Base-by-base conservation (phyloP, 169 alveolate species). In the Plasmodium inui region DNA sequence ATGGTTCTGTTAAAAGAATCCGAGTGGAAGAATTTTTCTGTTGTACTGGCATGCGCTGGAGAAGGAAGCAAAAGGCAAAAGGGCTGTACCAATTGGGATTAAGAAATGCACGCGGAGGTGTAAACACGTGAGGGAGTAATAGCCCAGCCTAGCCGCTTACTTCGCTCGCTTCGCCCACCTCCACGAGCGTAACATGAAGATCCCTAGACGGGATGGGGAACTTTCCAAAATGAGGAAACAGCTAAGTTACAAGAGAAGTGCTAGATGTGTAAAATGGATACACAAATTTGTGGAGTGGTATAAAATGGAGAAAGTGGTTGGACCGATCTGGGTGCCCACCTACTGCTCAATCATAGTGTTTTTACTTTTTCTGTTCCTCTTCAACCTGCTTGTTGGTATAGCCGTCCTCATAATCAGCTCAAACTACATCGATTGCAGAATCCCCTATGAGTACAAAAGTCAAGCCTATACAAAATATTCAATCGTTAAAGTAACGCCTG, bases 251-350 rank as follows among this genome's bases (percentile, higher is more conserved):
- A 86, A 86, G 61, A 86, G 76, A 73, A 30, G 70, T n/a, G 76
- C 93, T 2, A 73, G 70, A 30, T 86, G 19, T 76, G 28, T 86
- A 76, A 32, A 55, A 22, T 53, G 39, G 55, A 9, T 86, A 26
- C 70, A 86, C 61, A 70, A 78, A n/a, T 86, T 86, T 86, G 86
- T 86, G 26, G 50, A 86, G 71, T 86, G 93, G 93, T 86, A 86
- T 76, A 74, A 81, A 86, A 86, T 86, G 86, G 93, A 86, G 57
- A 55, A 53, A 76, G 88, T 34, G 28, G 61, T 86, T 30, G 93
- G 93, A 3, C 93, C 93, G n/a, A 61, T 76, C 30, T 76, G 79
- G 84, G 85, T 76, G 17, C 34, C 79, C 80, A 86, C 79, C 37
- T 86, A 86, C 70, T 86, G 82, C 7, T 46, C 93, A 34, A 22